Evolutionary conservation across 805 yeast genomes (phyloP).

Genomic region (Ogataea chonburiensis): DNA sequence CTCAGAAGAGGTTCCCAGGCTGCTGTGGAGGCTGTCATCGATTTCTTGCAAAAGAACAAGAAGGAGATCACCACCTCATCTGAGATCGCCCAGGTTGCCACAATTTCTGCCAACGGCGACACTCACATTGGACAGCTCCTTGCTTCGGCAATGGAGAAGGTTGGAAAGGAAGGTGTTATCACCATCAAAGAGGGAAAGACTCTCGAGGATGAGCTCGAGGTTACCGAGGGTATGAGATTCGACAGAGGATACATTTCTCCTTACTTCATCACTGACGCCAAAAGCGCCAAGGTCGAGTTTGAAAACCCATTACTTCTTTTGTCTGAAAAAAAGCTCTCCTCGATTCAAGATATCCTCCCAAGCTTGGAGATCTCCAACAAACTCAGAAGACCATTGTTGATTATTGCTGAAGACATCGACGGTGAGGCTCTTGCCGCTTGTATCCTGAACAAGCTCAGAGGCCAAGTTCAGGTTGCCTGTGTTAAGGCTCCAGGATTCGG

Average conservation of each 20-base stretch:
- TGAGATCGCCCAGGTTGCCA: slow-evolving; percentile 97
- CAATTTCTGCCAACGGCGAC: slow-evolving; percentile 97
- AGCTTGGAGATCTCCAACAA: slow-evolving; percentile 91
- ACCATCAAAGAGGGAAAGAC: slow-evolving; percentile 98
- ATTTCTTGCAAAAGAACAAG: slow-evolving; percentile 79
- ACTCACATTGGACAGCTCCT: slow-evolving; percentile 84
- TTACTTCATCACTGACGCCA: slow-evolving; percentile 92
- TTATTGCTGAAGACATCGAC: slow-evolving; percentile 93
- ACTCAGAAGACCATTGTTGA: slow-evolving; percentile 86
- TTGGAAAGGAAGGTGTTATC: slow-evolving; percentile 98
- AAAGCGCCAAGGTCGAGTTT: slow-evolving; percentile 89
- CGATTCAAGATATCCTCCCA: slow-evolving; percentile 89
- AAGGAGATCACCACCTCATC: slow-evolving; percentile 91
- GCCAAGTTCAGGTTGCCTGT: slow-evolving; percentile 96
- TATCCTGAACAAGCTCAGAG: slow-evolving; percentile 93
- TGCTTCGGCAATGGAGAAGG: slow-evolving; percentile 97
- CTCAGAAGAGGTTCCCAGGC: slow-evolving; percentile 96
- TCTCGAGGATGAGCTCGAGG: slow-evolving; percentile 92
- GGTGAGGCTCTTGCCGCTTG: slow-evolving; percentile 99
- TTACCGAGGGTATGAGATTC: slow-evolving; percentile 97
- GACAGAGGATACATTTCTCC: slow-evolving; percentile 98
- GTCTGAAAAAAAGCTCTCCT: slow-evolving; percentile 88
- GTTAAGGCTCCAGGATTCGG: slow-evolving; percentile 99
- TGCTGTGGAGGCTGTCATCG: slow-evolving; percentile 91
- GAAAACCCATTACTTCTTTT: slow-evolving; percentile 88